Conservation (phyloP, 2,329 filamentous ascomycete species). For the Claviceps sp. region DNA sequence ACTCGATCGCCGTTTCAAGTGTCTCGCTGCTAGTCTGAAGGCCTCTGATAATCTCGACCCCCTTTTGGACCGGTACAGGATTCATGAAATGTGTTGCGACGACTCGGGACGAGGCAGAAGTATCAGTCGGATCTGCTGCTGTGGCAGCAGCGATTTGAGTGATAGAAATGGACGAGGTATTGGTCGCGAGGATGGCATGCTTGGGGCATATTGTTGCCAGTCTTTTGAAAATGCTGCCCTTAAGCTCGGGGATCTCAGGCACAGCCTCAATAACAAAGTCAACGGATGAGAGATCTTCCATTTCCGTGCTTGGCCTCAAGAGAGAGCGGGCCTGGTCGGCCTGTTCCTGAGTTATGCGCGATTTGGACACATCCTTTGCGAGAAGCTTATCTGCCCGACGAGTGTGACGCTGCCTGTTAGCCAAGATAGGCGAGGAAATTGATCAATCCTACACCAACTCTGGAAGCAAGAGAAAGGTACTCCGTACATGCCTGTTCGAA, state of each 20-base stretch:
- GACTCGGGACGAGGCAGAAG: conserved; percentile 72
- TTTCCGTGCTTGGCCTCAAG: conserved; percentile 54
- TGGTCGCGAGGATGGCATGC: conserved; percentile 87
- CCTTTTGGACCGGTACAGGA: conserved; percentile 90
- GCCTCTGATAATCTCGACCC: conserved; percentile 92
- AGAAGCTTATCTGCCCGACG: conserved; percentile 67
- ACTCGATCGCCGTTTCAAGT: conserved; percentile 66
- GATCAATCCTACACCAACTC: background rate
- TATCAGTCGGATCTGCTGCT: conserved; percentile 62
- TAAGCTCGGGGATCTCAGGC: conserved; percentile 79
- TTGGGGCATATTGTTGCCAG: conserved; percentile 70
- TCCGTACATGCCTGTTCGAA: background rate
- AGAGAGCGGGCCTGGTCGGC: conserved; percentile 60
- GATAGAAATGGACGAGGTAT: conserved; percentile 97
- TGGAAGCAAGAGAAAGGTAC: background rate
- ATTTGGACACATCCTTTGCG: conserved; percentile 81
- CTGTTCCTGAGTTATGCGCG: conserved; percentile 69
- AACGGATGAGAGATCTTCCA: conserved; percentile 66
- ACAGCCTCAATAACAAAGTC: conserved; percentile 98
- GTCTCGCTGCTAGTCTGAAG: conserved; percentile 80
- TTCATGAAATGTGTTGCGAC: conserved; percentile 99
- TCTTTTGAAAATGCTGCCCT: conserved; percentile 73
- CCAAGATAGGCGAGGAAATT: background rate
- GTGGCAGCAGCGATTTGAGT: conserved; percentile 89
- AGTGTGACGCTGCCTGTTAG: background rate